Base-by-base conservation (phyloP, 768 basidiomycete genomes). In the Boletus fagicola region DNA sequence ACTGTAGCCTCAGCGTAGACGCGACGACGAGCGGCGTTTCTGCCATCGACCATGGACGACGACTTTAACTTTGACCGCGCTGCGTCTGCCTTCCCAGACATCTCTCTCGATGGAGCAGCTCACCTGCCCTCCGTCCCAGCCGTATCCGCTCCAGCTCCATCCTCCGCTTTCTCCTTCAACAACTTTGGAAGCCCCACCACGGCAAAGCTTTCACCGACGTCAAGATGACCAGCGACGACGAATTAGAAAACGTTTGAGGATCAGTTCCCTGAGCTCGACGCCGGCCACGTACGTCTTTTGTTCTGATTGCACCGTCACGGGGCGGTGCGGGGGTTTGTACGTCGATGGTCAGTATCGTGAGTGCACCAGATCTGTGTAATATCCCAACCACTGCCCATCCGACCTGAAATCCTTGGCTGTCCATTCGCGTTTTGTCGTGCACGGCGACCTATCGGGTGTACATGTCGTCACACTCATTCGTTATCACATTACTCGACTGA, bases 11-110 rank as follows among this genome's bases (percentile, higher is more conserved):
- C 26, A 26, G 26, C 26, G 26, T 26, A 26, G 26, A 26, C 26
- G 26, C 26, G 26, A 5, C 53, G 22, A 28, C 22, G 30, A 49
- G 46, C 45, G 33, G 4, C 1, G 36, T 22, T 16, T 26, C 31
- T 51, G 18, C 42, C 26, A 44, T 48, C 12, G 36, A 58, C 54
- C 28, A 67, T 64, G 70, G 74, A 72, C 45, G n/a, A n/a, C n/a
- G 84, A 82, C 66, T 85, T 92, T 65, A 91, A 93, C 76, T 88
- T 90, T 66, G 90, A 92, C 71, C 79, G 78, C 49, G 88, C 88
- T n/a, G 86, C 87, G 31, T 84, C 87, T 57, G 87, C 87, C 13
- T 94, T 93, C 72, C 92, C 92, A 35, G 92, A 92, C 67, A 90
- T 94, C 62, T 85, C 86, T 22, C 77, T 90, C 49, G 90, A 91